phyloP scores from a whole-genome alignment of 1,139 yeast species.

The Suhomyces taliae region DNA sequence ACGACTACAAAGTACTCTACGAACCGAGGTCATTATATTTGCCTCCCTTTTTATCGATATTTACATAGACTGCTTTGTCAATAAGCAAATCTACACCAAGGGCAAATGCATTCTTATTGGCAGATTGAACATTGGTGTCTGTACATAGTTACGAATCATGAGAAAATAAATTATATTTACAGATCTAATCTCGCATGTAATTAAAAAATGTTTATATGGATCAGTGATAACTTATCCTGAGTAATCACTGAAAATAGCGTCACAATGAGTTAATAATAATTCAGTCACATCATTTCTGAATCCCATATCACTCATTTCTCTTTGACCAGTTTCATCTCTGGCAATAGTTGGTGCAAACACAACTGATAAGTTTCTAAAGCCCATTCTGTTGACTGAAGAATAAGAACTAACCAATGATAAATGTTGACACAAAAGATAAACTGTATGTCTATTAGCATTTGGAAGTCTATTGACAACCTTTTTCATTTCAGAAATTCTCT shows the following conservation, averaged over 20 bases:
- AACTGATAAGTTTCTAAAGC: constrained; percentile 75
- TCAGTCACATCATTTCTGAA: constrained; percentile 80
- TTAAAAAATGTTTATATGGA: too few species aligned
- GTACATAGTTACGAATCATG: neutral
- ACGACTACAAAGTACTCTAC: too few species aligned
- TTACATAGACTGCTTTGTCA: too few species aligned
- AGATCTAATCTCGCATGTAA: neutral
- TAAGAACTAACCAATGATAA: constrained; percentile 54
- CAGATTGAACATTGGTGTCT: neutral
- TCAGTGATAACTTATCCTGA: neutral
- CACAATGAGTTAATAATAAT: constrained; percentile 60
- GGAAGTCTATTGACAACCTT: constrained; percentile 54
- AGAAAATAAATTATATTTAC: too few species aligned
- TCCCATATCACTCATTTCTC: constrained; percentile 86
- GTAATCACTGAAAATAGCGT: constrained; percentile 32
- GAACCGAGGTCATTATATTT: too few species aligned
- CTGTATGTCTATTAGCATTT: constrained; percentile 59
- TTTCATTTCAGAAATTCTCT: constrained; percentile 29
- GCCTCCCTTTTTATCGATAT: too few species aligned
- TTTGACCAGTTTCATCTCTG: constrained; percentile 76
- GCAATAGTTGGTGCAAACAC: constrained; percentile 95
- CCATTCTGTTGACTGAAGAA: constrained; percentile 69
- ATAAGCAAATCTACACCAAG: too few species aligned
- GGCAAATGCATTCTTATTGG: too few species aligned
- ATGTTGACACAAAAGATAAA: constrained; percentile 62